These are phyloP conservation scores for Porcisia hertigi DNA, from an alignment of 208 protist genomes.

Conservation along the genomic window DNA sequence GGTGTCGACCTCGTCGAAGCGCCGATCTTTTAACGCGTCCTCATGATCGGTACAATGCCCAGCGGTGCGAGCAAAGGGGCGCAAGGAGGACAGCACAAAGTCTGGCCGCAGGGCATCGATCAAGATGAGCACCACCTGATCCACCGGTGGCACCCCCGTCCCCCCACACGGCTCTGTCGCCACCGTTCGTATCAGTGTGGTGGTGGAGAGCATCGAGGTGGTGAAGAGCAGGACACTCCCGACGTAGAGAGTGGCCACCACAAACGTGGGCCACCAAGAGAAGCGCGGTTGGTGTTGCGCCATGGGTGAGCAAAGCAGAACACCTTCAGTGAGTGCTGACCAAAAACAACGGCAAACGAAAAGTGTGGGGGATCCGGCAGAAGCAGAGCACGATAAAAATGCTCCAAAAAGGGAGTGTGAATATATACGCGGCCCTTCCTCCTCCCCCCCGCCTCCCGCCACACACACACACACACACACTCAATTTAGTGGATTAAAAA, in stretches of 20 bases:
- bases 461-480: too few species aligned
- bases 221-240: constrained; percentile 47
- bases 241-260: constrained; percentile 39
- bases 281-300: neutral
- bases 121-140: constrained; percentile 73
- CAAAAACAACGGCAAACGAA: neutral
- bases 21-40: neutral
- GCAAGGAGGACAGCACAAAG: constrained; percentile 50
- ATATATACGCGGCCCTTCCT: too few species aligned
- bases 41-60: constrained; percentile 38
- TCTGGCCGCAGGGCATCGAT: constrained; percentile 77
- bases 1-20: constrained; percentile 18
- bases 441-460: too few species aligned
- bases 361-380: too few species aligned
- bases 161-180: constrained; percentile 37
- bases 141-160: constrained; percentile 33
- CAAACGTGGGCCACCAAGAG: constrained; percentile 19
- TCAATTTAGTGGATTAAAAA: too few species aligned
- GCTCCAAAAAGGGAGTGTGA: too few species aligned
- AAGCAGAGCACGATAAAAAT: too few species aligned
- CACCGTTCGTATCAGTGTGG: constrained; percentile 31
- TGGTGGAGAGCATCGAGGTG: constrained; percentile 62
- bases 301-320: neutral
- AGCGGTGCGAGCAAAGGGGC: constrained; percentile 35
- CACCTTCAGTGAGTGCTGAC: neutral